Evolutionary conservation across 2,329 filamentous ascomycete genomes (phyloP).

Genomic region (Fusarium haematococcum): DNA sequence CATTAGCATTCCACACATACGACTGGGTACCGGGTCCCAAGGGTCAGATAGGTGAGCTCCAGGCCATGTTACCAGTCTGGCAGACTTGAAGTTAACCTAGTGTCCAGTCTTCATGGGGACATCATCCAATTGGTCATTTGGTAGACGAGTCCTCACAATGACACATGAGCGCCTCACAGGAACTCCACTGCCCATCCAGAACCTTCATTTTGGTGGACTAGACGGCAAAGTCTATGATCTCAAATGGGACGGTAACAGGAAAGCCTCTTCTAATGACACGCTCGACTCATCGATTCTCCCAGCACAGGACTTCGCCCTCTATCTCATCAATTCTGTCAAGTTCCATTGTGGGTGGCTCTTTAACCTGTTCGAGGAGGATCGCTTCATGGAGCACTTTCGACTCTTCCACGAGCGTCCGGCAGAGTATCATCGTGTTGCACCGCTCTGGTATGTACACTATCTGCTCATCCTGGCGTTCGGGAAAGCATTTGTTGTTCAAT

Average conservation of each 20-base stretch:
- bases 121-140: conserved; percentile 37
- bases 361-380: conserved; percentile 29
- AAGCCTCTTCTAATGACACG: background rate
- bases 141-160: conserved; percentile 37
- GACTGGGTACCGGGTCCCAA: conserved; percentile 33
- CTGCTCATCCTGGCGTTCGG: conserved; percentile 35
- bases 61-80: too few species aligned
- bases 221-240: conserved; percentile 34
- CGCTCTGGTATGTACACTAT: conserved; percentile 39
- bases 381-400: conserved; percentile 32
- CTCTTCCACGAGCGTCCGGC: conserved; percentile 19
- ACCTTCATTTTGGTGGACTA: conserved; percentile 24
- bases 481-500: conserved; percentile 36
- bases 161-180: conserved; percentile 31
- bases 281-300: conserved; percentile 19
- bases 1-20: conserved; percentile 33
- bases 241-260: conserved; percentile 25
- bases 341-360: conserved; percentile 36
- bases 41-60: conserved; percentile 12
- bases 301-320: conserved; percentile 30
- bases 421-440: background rate
- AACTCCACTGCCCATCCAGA: conserved; percentile 20
- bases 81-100: background rate
- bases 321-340: conserved; percentile 38
- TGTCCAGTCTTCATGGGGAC: conserved; percentile 33